Evolutionary conservation across 1,284 basidiomycete species (phyloP), one percentile per base, ranked within the genome.

Genomic region (Ganoderma multipileum): DNA sequence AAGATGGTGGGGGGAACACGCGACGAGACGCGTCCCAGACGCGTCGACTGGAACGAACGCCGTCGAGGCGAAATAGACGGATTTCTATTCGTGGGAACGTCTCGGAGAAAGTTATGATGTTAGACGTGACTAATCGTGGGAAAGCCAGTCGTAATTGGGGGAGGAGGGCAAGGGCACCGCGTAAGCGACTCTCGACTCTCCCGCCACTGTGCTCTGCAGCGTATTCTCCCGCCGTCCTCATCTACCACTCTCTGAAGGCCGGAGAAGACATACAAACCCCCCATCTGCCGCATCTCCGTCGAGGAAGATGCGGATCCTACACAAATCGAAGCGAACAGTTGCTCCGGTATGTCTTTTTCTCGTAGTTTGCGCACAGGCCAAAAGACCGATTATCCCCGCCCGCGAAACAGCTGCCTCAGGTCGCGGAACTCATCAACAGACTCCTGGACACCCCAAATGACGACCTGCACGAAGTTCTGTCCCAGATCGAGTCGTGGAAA

Each of bases 401-500:
- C n/a, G 26, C 18, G 33, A 11, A 9, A 57, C 64, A 95, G 94
- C 91, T 91, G 72, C 88, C 91, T 67, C 91, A 91, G 79, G 89
- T 95, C 66, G 87, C 86, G 73, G 89, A 92, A 76, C 87, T 95
- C 73, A 92, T 95, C 72, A 82, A 83, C 66, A 91, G 85, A 73
- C 84, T 95, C n/a, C 76, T 88, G 59, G 84, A 84, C 70, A 90
- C 89, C 5, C 82, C 88, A 7, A 89, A 88, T 67, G 87, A 93
- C 63, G 87, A 92, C 73, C 82, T 95, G 23, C 81, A 89, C 2
- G 83, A 87, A 67, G 85, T 89, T 68, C 84, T 96, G 59, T 81
- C 85, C 55, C 81, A 86, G 72, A 91, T 95, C 74, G 88, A 91
- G 73, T 80, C 84, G 20, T 99, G 98, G 98, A 92, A 89, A 81